Percentiles rank a stretch among this genome's conserved stretches.
Evolutionary conservation across 179 eudicot genomes (phyloP).

Genomic region (Drosera spatulata): DNA sequence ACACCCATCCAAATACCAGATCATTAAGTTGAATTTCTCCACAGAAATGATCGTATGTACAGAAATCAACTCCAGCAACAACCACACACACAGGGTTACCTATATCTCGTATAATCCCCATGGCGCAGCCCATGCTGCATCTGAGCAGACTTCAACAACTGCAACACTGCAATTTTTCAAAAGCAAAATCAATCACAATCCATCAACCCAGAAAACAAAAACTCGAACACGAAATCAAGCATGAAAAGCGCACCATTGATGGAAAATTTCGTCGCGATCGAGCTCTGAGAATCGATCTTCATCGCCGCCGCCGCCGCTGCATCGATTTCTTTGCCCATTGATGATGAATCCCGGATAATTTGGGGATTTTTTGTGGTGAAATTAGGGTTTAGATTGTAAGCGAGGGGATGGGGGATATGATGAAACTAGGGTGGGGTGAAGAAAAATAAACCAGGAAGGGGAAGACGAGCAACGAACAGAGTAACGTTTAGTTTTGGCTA

Average conservation of each 20-base stretch:
- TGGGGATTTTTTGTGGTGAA: no score
- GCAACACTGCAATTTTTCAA: conserved; percentile 44
- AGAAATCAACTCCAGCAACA: neutral
- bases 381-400: no score
- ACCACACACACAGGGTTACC: conserved; percentile 22
- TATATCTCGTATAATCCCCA: conserved; percentile 84
- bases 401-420: no score
- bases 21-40: neutral
- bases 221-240: neutral
- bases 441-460: no score
- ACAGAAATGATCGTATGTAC: neutral
- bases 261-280: conserved; percentile 43
- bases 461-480: no score
- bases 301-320: conserved; percentile 40
- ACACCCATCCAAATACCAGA: neutral
- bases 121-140: conserved; percentile 97
- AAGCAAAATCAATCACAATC: conserved; percentile 1
- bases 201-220: neutral
- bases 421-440: no score
- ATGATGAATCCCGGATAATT: neutral
- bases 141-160: conserved; percentile 87
- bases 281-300: conserved; percentile 55
- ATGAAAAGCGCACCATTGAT: conserved; percentile 42
- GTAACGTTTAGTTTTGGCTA: no score
- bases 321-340: conserved; percentile 48